Conservation (phyloP, 129 eudicot genomes). For the Heracleum sosnowskyi region DNA sequence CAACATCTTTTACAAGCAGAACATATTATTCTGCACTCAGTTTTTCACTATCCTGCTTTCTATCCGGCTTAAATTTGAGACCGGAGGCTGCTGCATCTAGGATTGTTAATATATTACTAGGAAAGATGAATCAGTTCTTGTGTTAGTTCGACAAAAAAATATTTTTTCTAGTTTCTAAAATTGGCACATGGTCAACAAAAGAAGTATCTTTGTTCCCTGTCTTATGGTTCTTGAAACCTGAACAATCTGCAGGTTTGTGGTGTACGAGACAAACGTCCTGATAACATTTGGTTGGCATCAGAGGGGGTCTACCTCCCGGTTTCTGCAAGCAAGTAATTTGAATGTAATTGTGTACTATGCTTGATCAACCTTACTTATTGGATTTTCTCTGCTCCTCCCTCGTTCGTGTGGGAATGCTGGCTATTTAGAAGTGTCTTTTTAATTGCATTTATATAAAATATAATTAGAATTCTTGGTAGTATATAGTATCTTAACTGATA, state of each 20-base stretch:
- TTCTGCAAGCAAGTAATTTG: constrained; percentile 40
- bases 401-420: background rate
- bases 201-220: background rate
- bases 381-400: background rate
- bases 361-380: background rate
- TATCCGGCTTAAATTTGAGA: background rate
- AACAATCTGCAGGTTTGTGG: constrained; percentile 77
- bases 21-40: no score
- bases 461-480: background rate
- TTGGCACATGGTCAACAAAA: background rate
- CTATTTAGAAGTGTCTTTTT: background rate
- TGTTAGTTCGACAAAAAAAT: background rate
- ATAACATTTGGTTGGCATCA: constrained; percentile 91
- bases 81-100: background rate
- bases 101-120: background rate
- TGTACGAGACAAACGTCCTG: constrained; percentile 62
- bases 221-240: background rate
- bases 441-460: background rate
- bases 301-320: constrained; percentile 94
- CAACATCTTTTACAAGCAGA: no score
- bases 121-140: background rate
- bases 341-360: background rate
- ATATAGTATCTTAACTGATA: background rate
- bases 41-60: no score
- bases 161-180: background rate